Evolutionary conservation across 1,284 basidiomycete species (phyloP).

Genomic region (Coniferiporia sulphurascens): DNA sequence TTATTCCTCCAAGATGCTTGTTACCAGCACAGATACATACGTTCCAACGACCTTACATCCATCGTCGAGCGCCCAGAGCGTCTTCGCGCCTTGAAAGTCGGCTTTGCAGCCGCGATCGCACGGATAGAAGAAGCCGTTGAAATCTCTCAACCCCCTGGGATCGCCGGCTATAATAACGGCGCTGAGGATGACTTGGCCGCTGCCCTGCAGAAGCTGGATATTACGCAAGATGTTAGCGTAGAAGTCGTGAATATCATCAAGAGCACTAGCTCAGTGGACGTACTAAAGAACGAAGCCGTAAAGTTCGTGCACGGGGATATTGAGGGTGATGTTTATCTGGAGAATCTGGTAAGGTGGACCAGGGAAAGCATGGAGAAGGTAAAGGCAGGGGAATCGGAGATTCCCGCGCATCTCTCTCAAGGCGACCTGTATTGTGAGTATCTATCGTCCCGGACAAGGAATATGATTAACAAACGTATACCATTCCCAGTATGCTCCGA

Average conservation of each 20-base stretch:
- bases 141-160: neutral
- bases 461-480: slow-evolving; percentile 3
- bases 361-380: slow-evolving; percentile 65
- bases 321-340: slow-evolving; percentile 61
- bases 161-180: neutral
- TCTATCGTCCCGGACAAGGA: slow-evolving; percentile 20
- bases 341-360: slow-evolving; percentile 58
- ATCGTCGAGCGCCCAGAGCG: slow-evolving; percentile 89
- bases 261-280: slow-evolving; percentile 48
- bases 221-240: slow-evolving; percentile 9
- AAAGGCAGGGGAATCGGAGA: slow-evolving; percentile 64
- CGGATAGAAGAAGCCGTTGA: slow-evolving; percentile 49
- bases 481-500: slow-evolving; percentile 55
- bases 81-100: slow-evolving; percentile 76
- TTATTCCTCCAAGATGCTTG: slow-evolving; percentile 63
- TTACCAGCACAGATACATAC: slow-evolving; percentile 73
- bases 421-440: slow-evolving; percentile 81
- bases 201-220: slow-evolving; percentile 40
- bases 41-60: slow-evolving; percentile 63
- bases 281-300: slow-evolving; percentile 60
- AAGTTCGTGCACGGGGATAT: slow-evolving; percentile 72
- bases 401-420: slow-evolving; percentile 68
- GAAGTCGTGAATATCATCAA: slow-evolving; percentile 40
- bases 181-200: slow-evolving; percentile 39
- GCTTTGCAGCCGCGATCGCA: slow-evolving; percentile 73